Evolutionary conservation across 2,329 filamentous ascomycete genomes (phyloP), one percentile per base, ranked within the genome.

Genomic region (Colletotrichum sp.): DNA sequence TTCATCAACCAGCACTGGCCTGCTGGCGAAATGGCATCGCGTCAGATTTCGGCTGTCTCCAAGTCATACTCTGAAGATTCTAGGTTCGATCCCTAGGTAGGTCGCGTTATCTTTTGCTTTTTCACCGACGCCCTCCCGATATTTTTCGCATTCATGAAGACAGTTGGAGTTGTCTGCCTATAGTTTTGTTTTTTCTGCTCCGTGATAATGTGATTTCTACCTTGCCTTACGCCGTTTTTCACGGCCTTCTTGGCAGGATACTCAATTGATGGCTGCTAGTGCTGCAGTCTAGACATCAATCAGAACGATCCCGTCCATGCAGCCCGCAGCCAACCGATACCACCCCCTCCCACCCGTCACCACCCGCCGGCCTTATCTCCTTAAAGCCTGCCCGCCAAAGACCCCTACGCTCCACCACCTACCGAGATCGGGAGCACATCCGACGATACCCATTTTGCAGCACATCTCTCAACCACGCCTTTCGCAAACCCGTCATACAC

Each of bases 1-100:
- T 3, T 0, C 13, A n/a, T 4, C 30, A 28, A 26, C 6, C 36
- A 68, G 18, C 34, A 52, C 4, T 49, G 71, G 73, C 73, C 73
- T 76, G 73, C 73, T 76, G 73, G 73, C 73, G 73, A 76, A 76
- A 76, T 76, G 73, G 73, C 73, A 76, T 76, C 73, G 73, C 73
- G 73, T 76, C 73, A 76, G 63, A 76, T 76, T 76, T 76, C 73
- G 73, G 73, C 69, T 75, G 12, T 7, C 10, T 49, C 21, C 36
- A 63, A 64, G 69, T 52, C 73, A 68, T 16, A 59, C 73, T 76
- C 63, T 76, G 73, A 76, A 76, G 73, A 76, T 76, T 72, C 36
- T 72, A 76, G 73, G 73, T 76, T 76, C 73, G 73, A 76, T 73
- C 69, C 69, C 64, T 76, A 73, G 39, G 74, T 76, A 74, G 74